Percentiles rank a stretch among this genome's conserved stretches.
Evolutionary conservation across 257 asterid genomes (phyloP).

Genomic region (Knoxia roxburghii): DNA sequence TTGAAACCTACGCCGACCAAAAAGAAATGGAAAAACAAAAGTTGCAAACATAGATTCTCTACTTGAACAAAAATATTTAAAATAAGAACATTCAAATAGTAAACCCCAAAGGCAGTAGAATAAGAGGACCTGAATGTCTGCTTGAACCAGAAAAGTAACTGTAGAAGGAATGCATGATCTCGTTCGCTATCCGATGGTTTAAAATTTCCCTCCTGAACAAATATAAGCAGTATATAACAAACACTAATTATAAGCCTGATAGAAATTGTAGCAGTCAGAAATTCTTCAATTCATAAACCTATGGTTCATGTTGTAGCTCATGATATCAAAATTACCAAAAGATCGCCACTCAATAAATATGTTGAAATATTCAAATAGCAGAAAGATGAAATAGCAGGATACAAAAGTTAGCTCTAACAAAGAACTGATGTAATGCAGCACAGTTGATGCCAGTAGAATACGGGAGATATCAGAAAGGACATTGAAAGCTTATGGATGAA

Average conservation of each 20-base stretch:
- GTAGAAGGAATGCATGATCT: constrained; percentile 82
- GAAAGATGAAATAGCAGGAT: background rate
- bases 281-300: background rate
- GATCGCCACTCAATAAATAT: background rate
- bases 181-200: constrained; percentile 69
- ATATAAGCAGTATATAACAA: constrained; percentile 26
- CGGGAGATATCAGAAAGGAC: background rate
- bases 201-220: constrained; percentile 69
- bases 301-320: background rate
- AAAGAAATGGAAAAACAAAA: background rate
- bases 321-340: background rate
- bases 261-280: background rate
- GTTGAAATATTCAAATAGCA: background rate
- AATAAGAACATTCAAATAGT: background rate
- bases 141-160: constrained; percentile 96
- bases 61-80: constrained; percentile 5
- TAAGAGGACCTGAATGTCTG: constrained; percentile 76
- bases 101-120: constrained; percentile 7
- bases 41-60: background rate
- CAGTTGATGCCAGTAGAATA: background rate
- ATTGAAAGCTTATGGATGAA: background rate
- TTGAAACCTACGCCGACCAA: background rate
- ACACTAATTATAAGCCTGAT: background rate
- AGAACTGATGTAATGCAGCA: background rate
- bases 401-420: background rate